Evolutionary conservation across 495 filamentous ascomycete genomes (phyloP), one percentile per base, ranked within the genome.

Genomic region (Baudoinia panamericana): DNA sequence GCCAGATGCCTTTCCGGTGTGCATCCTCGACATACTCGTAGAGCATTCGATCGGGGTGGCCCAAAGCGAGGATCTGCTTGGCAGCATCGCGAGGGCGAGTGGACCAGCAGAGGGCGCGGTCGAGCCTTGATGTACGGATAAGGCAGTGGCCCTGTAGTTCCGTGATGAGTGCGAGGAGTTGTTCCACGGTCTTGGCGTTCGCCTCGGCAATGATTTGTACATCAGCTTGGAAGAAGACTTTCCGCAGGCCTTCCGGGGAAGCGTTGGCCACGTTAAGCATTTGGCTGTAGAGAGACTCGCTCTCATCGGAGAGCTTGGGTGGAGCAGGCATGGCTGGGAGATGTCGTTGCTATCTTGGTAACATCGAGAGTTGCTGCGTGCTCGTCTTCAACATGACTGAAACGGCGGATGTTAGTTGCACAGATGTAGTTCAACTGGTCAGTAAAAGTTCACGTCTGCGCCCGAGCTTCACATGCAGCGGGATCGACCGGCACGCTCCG

Each of bases 21-120:
- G 79, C 75, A 35, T 80, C 75, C 53, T 95, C 87, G 50, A 97
- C 87, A 45, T 79, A 72, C 42, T 72, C 70, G 68, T 88, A 95
- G 3, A 96, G 74, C 38, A 92, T 62, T 47, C 72, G 71, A 53
- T 92, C 84, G 46, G 93, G 82, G 3, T 16, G 15, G 24, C 17
- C 25, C 11, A 52, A 34, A 5, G 0, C 4, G 11, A 12, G 21
- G 11, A 52, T 35, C 6, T 39, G 8, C 19, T 29, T 21, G 2
- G 48, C 48, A 21, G 38, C 48, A 12, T 15, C 26, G 9, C 44
- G 37, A 7, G 48, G 44, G 4, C 48, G 48, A 9, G 48, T 28
- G 38, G 26, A 13, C 48, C 48, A 52, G 38, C 26, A 43, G 4
- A 39, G 8, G 4, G 38, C 37, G 16, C 26, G 26, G 6, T 30